Conservation (phyloP, 2,329 filamentous ascomycete species). For the Diaporthe sp. region DNA sequence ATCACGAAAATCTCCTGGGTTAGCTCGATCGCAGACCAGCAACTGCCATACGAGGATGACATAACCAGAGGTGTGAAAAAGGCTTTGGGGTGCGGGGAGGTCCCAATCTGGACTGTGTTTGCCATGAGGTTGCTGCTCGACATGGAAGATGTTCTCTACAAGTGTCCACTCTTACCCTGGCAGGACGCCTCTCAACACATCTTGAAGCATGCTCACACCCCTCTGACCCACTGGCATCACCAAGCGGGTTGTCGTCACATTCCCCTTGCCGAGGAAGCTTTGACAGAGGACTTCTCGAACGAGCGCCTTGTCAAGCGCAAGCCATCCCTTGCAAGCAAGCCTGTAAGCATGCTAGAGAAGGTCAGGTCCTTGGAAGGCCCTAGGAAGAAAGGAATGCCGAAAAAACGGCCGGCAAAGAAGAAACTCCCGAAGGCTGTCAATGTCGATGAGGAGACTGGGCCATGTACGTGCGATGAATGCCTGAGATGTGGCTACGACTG, state of each 20-base stretch:
- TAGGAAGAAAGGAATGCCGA: neutral
- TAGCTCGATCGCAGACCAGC: too few relatives aligned
- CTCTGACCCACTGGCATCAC: conserved; percentile 20
- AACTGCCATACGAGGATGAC: conserved; percentile 1
- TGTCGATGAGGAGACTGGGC: neutral
- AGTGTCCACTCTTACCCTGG: neutral
- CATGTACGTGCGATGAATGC: neutral
- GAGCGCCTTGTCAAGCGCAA: neutral
- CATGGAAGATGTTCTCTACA: conserved; percentile 1
- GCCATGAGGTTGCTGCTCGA: conserved; percentile 7
- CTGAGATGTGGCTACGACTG: conserved; percentile 21
- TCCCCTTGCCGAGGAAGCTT: neutral
- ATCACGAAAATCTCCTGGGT: neutral
- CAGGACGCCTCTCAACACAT: neutral
- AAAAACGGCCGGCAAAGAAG: neutral
- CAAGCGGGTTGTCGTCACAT: neutral
- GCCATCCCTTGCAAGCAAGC: neutral
- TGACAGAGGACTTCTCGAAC: neutral
- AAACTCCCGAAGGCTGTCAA: neutral
- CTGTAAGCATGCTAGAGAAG: neutral
- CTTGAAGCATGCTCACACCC: neutral
- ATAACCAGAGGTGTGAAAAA: conserved; percentile 12
- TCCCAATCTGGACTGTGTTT: conserved; percentile 12
- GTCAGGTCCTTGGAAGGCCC: conserved; percentile 1
- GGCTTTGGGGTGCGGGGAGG: neutral